Evolutionary conservation across 768 basidiomycete genomes (phyloP).

Genomic region (Serendipita indica): DNA sequence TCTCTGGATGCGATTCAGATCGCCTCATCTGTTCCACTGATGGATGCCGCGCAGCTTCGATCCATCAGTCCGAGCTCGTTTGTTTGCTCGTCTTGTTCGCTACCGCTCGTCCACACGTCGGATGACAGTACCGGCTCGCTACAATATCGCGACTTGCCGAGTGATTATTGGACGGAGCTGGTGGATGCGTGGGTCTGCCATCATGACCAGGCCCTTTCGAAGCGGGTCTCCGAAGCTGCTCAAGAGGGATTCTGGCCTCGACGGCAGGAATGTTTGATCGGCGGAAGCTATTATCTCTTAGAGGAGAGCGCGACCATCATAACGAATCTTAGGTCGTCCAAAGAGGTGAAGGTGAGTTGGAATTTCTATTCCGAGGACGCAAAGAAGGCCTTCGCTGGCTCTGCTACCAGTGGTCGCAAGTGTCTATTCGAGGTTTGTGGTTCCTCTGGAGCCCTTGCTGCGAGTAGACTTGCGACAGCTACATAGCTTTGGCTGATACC

Average conservation of each 20-base stretch:
- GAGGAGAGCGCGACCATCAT: conserved; percentile 41
- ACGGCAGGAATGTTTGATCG: conserved; percentile 60
- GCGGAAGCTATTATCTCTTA: conserved; percentile 78
- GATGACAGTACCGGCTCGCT: not conserved
- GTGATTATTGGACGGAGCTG: conserved; percentile 94
- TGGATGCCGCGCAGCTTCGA: conserved; percentile 55
- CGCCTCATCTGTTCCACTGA: conserved; percentile 34
- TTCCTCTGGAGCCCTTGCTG: conserved; percentile 39
- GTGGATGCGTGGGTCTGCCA: conserved; percentile 99
- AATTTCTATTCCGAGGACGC: conserved; percentile 36
- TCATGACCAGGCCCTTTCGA: conserved; percentile 68
- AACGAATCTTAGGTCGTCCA: conserved; percentile 29
- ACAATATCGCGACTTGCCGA: conserved; percentile 73
- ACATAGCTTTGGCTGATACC: conserved; percentile 77
- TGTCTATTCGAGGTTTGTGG: conserved; percentile 16
- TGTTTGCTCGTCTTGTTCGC: conserved; percentile 64
- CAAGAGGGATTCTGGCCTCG: conserved; percentile 68
- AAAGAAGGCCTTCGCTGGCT: conserved; percentile 88
- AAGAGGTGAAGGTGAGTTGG: conserved; percentile 41
- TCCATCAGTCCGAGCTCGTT: conserved; percentile 45
- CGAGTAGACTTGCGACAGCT: conserved; percentile 35
- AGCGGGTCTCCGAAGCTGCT: conserved; percentile 43
- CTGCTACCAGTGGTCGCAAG: conserved; percentile 45
- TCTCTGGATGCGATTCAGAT: conserved; percentile 13
- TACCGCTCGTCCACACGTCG: conserved; percentile 42